These are phyloP conservation scores for Tolypocladium endophyticum DNA, from an alignment of 2,329 filamentous ascomycete species.

Conservation along the genomic window DNA sequence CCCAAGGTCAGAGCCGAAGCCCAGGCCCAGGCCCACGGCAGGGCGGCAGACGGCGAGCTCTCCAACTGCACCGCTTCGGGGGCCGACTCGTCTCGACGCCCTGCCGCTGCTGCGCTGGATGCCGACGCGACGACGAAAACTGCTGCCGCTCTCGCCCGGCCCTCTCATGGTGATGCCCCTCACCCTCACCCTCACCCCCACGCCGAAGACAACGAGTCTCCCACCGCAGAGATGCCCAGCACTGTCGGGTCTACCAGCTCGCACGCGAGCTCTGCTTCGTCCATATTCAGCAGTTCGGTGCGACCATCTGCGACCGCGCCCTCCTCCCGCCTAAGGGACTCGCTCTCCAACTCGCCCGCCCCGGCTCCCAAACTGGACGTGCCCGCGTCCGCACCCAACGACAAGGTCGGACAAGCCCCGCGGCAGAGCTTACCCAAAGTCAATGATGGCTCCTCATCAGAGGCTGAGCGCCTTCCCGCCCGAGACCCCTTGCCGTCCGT, in stretches of 20 bases:
- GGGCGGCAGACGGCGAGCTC: conserved; percentile 19
- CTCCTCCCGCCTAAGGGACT: conserved; percentile 36
- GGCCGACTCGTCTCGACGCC: conserved; percentile 12
- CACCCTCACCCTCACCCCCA: conserved; percentile 26
- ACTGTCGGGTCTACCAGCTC: conserved; percentile 65
- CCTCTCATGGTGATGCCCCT: conserved; percentile 13
- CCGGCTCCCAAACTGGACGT: conserved; percentile 42
- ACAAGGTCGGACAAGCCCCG: conserved; percentile 18
- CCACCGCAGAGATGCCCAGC: conserved; percentile 56
- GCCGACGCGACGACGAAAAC: conserved; percentile 10
- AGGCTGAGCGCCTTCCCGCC: conserved; percentile 37
- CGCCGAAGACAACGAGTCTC: conserved; percentile 49
- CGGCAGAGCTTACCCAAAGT: conserved; percentile 16
- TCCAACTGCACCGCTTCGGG: conserved; percentile 13
- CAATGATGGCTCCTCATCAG: conserved; percentile 22
- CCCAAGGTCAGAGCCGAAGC: conserved; percentile 48
- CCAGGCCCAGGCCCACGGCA: conserved; percentile 15
- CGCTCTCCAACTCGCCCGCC: conserved; percentile 37
- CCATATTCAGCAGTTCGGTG: conserved; percentile 51
- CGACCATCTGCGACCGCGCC: conserved; percentile 29
- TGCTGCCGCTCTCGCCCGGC: conserved; percentile 7
- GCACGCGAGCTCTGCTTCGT: conserved; percentile 58
- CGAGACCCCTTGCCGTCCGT: conserved; percentile 44
- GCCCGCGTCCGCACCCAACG: conserved; percentile 39
- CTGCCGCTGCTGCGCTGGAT: conserved; percentile 11